Conservation (phyloP, 179 eudicot genomes). For the Nepenthes alata region DNA sequence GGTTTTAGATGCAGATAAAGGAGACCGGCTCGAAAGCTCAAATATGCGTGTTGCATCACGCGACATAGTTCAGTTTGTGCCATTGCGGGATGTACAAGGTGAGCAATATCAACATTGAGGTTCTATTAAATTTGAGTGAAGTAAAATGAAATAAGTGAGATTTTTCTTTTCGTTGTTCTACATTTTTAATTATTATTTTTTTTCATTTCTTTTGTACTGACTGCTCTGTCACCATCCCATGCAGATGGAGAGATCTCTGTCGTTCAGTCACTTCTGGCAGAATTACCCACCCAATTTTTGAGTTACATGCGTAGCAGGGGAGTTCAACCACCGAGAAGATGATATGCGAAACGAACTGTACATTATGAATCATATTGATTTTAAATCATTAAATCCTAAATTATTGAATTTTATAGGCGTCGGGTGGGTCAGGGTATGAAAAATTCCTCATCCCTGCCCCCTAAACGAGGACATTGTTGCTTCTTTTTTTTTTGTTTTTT, state of each 20-base stretch:
- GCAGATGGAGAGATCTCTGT: slow-evolving; percentile 83
- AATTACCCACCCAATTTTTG: slow-evolving; percentile 82
- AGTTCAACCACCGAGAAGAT: slow-evolving; percentile 38
- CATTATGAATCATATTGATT: slow-evolving; percentile 4
- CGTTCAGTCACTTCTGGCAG: slow-evolving; percentile 79
- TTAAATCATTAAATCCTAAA: too few species aligned
- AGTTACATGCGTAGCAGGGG: slow-evolving; percentile 67
- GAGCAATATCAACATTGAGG: slow-evolving; percentile 8
- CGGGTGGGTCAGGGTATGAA: too few species aligned
- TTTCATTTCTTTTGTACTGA: not conserved
- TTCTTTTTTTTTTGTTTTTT: too few species aligned
- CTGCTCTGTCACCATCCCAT: slow-evolving; percentile 5
- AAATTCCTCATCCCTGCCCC: too few species aligned
- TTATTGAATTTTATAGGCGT: too few species aligned
- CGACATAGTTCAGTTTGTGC: slow-evolving; percentile 93
- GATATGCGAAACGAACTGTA: slow-evolving; percentile 16
- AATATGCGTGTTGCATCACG: slow-evolving; percentile 80
- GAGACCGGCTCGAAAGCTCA: slow-evolving; percentile 79
- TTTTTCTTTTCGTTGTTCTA: too few species aligned
- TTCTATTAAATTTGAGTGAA: not conserved
- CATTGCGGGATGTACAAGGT: slow-evolving; percentile 83
- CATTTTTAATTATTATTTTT: too few species aligned
- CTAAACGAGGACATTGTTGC: too few species aligned
- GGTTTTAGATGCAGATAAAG: slow-evolving; percentile 84
- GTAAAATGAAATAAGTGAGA: not conserved